A percentile compares a stretch with the other conserved stretches of the same genome.
Evolutionary conservation across 371 early-diverging fungal genomes (phyloP).

Genomic region (Apophysomyces ossiformis): DNA sequence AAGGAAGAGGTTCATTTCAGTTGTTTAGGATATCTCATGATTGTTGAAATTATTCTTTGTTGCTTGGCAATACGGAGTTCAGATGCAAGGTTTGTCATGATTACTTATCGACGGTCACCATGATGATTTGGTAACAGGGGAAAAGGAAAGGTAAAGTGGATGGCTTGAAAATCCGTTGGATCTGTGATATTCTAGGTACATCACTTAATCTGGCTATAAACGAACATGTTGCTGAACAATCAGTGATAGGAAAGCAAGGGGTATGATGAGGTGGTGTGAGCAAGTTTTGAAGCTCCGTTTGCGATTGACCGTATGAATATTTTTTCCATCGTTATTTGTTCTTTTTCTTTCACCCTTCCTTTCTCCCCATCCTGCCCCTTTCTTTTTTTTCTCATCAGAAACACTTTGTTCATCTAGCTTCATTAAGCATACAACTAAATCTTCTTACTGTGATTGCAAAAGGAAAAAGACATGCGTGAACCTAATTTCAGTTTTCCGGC

Average conservation of each 20-base stretch:
- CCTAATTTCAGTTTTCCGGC: slow-evolving; percentile 77
- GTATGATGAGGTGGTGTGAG: slow-evolving; percentile 12
- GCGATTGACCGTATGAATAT: slow-evolving; percentile 3
- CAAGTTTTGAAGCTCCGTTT: slow-evolving; percentile 10
- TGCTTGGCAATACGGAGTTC: no score
- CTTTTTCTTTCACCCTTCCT: slow-evolving; percentile 12
- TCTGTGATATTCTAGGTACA: slow-evolving; percentile 2
- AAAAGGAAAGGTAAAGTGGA: not conserved
- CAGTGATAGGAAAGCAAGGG: slow-evolving; percentile 9
- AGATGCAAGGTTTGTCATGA: not conserved
- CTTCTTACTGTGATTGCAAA: not conserved
- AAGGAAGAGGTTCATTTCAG: no score
- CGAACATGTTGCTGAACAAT: slow-evolving; percentile 1
- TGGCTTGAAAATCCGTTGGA: not conserved
- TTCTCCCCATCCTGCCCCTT: slow-evolving; percentile 10
- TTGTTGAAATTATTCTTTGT: no score
- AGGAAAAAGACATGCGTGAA: slow-evolving; percentile 66
- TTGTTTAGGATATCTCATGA: no score
- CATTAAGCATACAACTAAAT: not conserved
- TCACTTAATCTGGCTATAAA: slow-evolving; percentile 7
- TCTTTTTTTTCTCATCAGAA: slow-evolving; percentile 10
- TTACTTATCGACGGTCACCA: not conserved
- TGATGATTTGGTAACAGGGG: not conserved
- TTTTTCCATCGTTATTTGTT: slow-evolving; percentile 8
- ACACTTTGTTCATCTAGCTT: not conserved